These are phyloP conservation scores for Xanthoceras sorbifolium DNA, from an alignment of 345 rosid species.

Conservation along the genomic window DNA sequence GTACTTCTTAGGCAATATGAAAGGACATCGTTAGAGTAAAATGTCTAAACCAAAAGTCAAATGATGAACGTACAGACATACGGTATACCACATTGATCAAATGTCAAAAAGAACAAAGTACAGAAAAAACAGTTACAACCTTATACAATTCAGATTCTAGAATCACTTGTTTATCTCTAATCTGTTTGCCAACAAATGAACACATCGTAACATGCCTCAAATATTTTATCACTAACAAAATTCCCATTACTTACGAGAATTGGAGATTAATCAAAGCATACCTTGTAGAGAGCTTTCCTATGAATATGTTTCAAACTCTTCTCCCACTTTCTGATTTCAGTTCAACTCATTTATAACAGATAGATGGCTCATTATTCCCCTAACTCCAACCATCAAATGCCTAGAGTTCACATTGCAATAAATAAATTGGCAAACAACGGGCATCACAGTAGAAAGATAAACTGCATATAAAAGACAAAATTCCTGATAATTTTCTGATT, in stretches of 20 bases:
- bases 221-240: too few species aligned
- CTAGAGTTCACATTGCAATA: not conserved
- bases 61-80: too few species aligned
- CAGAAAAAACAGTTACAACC: not conserved
- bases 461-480: not conserved
- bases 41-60: not conserved
- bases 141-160: not conserved
- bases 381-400: not conserved
- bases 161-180: not conserved
- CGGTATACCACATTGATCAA: not conserved
- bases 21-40: not conserved
- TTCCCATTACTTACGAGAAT: not conserved
- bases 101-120: not conserved
- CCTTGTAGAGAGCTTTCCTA: not conserved
- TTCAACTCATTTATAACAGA: not conserved
- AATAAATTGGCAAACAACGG: not conserved
- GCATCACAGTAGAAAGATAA: not conserved
- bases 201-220: not conserved
- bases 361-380: not conserved
- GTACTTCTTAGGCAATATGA: not conserved
- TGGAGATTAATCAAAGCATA: too few species aligned
- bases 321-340: not conserved
- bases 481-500: not conserved
- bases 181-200: not conserved
- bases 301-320: not conserved